Base-by-base conservation (phyloP, 169 alveolate genomes). In the Miamiensis avidus region DNA sequence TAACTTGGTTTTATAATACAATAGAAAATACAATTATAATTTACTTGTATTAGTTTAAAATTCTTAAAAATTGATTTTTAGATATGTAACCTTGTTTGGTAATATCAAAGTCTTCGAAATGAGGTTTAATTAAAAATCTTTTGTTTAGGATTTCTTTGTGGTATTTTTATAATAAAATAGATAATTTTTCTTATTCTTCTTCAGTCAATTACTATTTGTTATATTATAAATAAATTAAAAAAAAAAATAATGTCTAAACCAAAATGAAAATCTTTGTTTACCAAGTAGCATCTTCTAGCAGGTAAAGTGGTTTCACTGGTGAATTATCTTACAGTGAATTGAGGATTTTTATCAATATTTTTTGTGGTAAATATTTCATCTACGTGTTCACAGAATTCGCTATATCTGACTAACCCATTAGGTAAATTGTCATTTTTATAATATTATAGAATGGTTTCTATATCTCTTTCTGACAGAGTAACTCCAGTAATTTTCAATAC, bases 31-130 rank as follows among this genome's bases (percentile, higher is more conserved):
- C 20, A 49, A 49, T 49, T 49, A 49, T 20, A 49, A 11, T 49
- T 49, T 49, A 49, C 69, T 74, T 86, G 75, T 91, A 90, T 86
- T 93, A 84, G 81, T 93, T 92, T 30, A 95, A 82, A 27, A 90
- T 94, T 88, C 98, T 92, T 76, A 93, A 76, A 82, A 95, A 93
- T 82, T 95, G 92, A 76, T 85, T 87, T 79, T 92, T 89, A n/a
- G 98, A 87, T 26, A 95, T 94, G 82, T 95, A 96, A 33, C 94
- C 94, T 81, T 91, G 83, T 72, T 89, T 86, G 26, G 96, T 92
- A 34, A 73, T 91, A 86, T 95, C 98, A 81, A 95, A 95, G 85
- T 95, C 95, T 81, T 95, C 89, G 90, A 95, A 95, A n/a, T 81
- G 83, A 0, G 96, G 96, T 78, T 93, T 91, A 29, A 95, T 76